A percentile compares a stretch with the other conserved stretches of the same genome.
Conservation (phyloP, 495 filamentous ascomycete genomes). For the Hypoxylon fuscum region DNA sequence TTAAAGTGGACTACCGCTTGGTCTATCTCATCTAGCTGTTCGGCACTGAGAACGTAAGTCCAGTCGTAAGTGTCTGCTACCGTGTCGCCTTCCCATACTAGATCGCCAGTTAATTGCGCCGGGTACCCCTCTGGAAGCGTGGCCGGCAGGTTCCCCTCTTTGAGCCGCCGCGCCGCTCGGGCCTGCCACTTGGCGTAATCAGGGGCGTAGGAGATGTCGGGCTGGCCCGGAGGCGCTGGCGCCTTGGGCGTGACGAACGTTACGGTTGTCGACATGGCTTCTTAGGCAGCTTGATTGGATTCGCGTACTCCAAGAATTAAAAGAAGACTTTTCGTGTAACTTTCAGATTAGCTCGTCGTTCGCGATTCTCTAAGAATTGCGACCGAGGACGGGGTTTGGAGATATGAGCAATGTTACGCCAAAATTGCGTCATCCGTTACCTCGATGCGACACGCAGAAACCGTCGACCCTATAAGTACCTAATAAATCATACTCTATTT, state of each 20-base stretch:
- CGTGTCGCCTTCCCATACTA: constrained; percentile 68
- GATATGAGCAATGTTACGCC: constrained; percentile 27
- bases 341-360: not conserved
- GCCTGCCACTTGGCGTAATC: constrained; percentile 65
- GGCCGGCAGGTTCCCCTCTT: constrained; percentile 51
- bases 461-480: not conserved
- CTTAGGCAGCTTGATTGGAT: not conserved
- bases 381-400: constrained; percentile 2
- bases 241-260: constrained; percentile 32
- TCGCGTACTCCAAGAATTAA: not conserved
- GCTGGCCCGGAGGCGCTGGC: constrained; percentile 40
- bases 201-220: constrained; percentile 68
- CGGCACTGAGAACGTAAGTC: constrained; percentile 57
- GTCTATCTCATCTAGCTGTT: constrained; percentile 65
- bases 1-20: constrained; percentile 64
- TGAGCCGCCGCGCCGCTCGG: constrained; percentile 54
- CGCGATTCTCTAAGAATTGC: not conserved
- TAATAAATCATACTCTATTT: too few species aligned
- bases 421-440: constrained; percentile 36
- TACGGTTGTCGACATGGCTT: constrained; percentile 36
- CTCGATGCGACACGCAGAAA: constrained; percentile 10
- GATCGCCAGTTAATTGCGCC: constrained; percentile 51
- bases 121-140: constrained; percentile 63
- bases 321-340: not conserved
- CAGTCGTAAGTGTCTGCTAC: constrained; percentile 60